Conservation (phyloP, 2,329 filamentous ascomycete genomes). For the Fusarium nanum region DNA sequence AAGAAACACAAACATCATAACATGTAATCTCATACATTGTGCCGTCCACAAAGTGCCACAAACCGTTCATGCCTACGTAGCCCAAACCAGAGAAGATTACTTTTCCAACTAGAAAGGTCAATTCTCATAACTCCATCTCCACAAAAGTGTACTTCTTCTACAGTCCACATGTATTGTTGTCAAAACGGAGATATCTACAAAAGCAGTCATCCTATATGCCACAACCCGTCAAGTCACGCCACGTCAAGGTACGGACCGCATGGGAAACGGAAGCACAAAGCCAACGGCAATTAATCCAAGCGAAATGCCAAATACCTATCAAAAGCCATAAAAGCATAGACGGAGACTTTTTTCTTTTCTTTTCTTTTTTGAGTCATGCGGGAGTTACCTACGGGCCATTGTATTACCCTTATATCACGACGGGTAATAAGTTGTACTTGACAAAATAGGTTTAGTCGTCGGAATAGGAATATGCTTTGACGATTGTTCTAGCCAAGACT, state of each 20-base stretch:
- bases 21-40: neutral
- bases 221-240: slow-evolving; percentile 13
- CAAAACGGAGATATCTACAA: slow-evolving; percentile 8
- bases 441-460: neutral
- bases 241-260: slow-evolving; percentile 15
- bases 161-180: neutral
- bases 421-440: neutral
- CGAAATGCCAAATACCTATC: slow-evolving; percentile 8
- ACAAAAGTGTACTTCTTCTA: neutral
- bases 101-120: neutral
- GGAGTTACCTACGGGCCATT: slow-evolving; percentile 9
- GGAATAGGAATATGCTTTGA: neutral
- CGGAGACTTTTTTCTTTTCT: slow-evolving; percentile 25
- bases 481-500: neutral
- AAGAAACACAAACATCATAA: neutral
- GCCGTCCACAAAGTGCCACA: neutral
- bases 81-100: fast-evolving
- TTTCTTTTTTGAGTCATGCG: slow-evolving; percentile 14
- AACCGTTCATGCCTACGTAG: neutral
- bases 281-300: slow-evolving; percentile 23
- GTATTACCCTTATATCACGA: neutral
- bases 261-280: slow-evolving; percentile 19
- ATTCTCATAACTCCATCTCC: neutral
- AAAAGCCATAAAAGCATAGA: slow-evolving; percentile 1
- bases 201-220: slow-evolving; percentile 7